phyloP scores from a whole-genome alignment of 495 filamentous ascomycete genomes.

The Trichoderma reesei region DNA sequence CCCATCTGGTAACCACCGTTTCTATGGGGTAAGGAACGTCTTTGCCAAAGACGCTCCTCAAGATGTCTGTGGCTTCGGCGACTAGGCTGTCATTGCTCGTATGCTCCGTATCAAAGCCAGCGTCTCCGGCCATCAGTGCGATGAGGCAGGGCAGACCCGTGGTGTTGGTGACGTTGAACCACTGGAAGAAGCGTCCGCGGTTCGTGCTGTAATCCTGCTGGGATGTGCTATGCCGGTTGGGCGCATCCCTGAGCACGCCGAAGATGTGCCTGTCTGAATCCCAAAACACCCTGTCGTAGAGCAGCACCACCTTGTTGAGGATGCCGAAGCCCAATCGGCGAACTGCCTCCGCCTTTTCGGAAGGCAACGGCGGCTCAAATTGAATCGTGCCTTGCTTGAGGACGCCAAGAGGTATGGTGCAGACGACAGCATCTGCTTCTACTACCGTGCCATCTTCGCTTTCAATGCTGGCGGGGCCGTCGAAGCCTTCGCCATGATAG shows the following conservation, averaged over 20 bases:
- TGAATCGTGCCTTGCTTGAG: conserved; percentile 65
- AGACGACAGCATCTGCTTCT: conserved; percentile 76
- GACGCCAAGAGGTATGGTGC: conserved; percentile 81
- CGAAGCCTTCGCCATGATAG: conserved; percentile 41
- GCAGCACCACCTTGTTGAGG: conserved; percentile 89
- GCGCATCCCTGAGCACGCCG: conserved; percentile 67
- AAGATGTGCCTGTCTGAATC: conserved; percentile 89
- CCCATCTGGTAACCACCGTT: conserved; percentile 91
- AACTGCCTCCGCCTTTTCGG: conserved; percentile 76
- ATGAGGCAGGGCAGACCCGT: conserved; percentile 79
- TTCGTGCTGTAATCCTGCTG: conserved; percentile 44
- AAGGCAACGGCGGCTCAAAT: conserved; percentile 76
- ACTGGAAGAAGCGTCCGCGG: conserved; percentile 83
- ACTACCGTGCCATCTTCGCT: conserved; percentile 72
- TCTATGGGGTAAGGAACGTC: conserved; percentile 64
- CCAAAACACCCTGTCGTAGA: conserved; percentile 89
- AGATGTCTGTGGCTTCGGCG: conserved; percentile 63
- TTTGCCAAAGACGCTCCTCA: conserved; percentile 51
- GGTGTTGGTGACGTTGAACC: conserved; percentile 90
- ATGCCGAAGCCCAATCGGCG: conserved; percentile 85
- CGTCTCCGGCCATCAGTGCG: conserved; percentile 92
- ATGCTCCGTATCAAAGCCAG: conserved; percentile 77
- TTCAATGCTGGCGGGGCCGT: conserved; percentile 46
- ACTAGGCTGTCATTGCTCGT: conserved; percentile 65
- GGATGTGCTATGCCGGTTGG: conserved; percentile 40